Evolutionary conservation across 139 green algal species (phyloP), one percentile per base, ranked within the genome.

Genomic region (Picochlorum sp.): DNA sequence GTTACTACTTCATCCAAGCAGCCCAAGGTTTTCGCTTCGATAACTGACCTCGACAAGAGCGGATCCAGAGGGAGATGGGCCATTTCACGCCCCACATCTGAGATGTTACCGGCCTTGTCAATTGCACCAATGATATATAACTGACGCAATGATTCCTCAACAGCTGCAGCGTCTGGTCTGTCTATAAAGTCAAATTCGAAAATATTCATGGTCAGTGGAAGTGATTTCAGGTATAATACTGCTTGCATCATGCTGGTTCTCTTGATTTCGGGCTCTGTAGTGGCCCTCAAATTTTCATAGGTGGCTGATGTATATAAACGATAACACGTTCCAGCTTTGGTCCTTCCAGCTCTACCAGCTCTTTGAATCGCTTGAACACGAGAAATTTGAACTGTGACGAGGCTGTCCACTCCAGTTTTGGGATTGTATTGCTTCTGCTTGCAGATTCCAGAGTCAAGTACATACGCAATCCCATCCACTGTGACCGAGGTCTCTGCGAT

Each of bases 401-500:
- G 80, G 14, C 74, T 74, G 57, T 95, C 92, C 78, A 97, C 89
- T 10, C 91, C 89, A 0, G 76, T 91, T 23, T 71, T 57, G 0
- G 89, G 72, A 67, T 94, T 82, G 81, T 98, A 95, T 37, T 78
- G 62, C 79, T 94, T 96, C 76, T 92, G 82, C 83, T 98, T 98
- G 30, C 95, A 86, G 45, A 92, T 57, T 24, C 92, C 92, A 18
- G 75, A 69, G 77, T 96, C 89, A 30, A 96, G 70, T 28, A 96
- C 89, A 57, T 95, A 96, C 65, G 90, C 83, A 24, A 96, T 83
- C 31, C 86, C 87, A 45, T 76, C 80, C 72, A 91, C 85, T 55
- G 92, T 98, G 38, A 98, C 77, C 49, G 82, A 92, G 16, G 92
- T 98, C 71, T 98, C 92, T 13, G 92, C 92, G 34, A 98, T 85